Conservation (phyloP, 2,329 filamentous ascomycete genomes). For the Lasiodiplodia citricola region DNA sequence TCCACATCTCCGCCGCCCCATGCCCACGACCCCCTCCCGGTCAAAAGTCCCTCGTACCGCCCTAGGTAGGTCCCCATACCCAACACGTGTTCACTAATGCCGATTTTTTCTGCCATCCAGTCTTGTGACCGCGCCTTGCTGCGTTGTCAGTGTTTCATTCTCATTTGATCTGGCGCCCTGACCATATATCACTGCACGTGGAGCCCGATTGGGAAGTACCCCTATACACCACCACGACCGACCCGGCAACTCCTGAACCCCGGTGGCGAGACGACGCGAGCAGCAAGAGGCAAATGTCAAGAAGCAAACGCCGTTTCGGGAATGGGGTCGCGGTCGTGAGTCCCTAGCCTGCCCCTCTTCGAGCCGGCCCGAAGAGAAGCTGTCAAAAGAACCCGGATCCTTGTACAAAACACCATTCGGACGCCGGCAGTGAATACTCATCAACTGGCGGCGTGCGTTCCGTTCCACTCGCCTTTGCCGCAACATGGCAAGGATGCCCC, state of each 20-base stretch:
- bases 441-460: background rate
- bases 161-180: too few relatives aligned
- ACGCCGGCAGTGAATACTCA: background rate
- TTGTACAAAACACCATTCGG: background rate
- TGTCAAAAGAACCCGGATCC: constrained; percentile 1
- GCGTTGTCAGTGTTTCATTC: constrained; percentile 23
- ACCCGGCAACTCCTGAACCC: background rate
- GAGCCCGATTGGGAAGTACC: background rate
- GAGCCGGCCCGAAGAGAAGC: constrained; percentile 20
- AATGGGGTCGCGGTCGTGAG: background rate
- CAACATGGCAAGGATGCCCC: background rate
- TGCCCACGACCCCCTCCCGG: background rate
- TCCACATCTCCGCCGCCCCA: background rate
- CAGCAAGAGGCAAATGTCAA: background rate
- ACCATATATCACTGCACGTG: constrained; percentile 13
- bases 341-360: constrained; percentile 4
- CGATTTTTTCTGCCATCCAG: constrained; percentile 4
- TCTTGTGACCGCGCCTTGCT: constrained; percentile 15
- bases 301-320: background rate
- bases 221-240: constrained; percentile 7
- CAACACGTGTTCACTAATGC: constrained; percentile 20
- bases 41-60: background rate
- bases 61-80: background rate
- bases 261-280: background rate
- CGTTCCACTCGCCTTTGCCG: background rate